Base-by-base conservation (phyloP, 768 basidiomycete genomes). In the Floccularia luteovirens region DNA sequence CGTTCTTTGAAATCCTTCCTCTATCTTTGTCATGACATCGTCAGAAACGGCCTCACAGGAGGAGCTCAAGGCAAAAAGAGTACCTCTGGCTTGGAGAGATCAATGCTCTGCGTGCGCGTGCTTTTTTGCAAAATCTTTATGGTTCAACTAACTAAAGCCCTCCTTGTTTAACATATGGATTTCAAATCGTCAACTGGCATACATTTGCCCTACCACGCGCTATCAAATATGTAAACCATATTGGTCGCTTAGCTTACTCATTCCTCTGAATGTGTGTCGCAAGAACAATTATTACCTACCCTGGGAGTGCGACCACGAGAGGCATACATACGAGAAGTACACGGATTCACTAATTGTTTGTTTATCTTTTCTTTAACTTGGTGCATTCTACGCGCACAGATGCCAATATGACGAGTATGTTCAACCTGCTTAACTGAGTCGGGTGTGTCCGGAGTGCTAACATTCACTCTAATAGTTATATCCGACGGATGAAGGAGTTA, bases 331-430 rank as follows among this genome's bases (percentile, higher is more conserved):
- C 55, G 90, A 94, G 67, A 80, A 87, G 89, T 86, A 55, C 52
- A 80, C n/a, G n/a, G n/a, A n/a, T n/a, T n/a, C n/a, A n/a, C n/a
- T 69, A 13, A n/a, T 22, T 25, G 20, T 40, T 27, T 35, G 24
- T 25, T 22, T 17, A 10, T 10, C 17, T 17, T 14, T 23, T 31
- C 17, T 6, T 30, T 5, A 5, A 31, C 10, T 36, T 27, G 22
- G 25, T 41, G 42, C 13, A 32, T 39, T 34, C 36, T 41, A 19
- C 20, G 24, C 34, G 39, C 31, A 1, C 45, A 94, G 90, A 64
- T 94, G 91, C 56, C 91, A 96, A 64, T 93, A 91, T 57, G 88
- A 92, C 49, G 91, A 96, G 91, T 93, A 60, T 58, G 85, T 76
- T 40, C 21, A 4, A 30, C 33, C 13, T 36, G 56, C 54, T 59